Conservation (phyloP, 495 filamentous ascomycete species). For the Lasiosphaeris hirsuta region DNA sequence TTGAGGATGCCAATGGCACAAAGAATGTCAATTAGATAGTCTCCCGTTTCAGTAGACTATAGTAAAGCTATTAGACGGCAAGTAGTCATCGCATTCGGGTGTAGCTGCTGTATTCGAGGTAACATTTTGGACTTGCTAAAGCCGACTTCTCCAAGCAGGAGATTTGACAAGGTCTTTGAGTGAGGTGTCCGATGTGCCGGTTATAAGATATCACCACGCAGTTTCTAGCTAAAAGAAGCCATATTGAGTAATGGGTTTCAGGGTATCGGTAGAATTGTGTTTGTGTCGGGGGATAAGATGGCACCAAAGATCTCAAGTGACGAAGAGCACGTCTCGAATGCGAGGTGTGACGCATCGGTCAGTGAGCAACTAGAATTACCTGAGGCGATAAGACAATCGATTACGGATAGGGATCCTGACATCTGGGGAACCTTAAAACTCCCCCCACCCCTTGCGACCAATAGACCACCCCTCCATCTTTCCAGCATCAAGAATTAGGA, state of each 20-base stretch:
- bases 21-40: not conserved
- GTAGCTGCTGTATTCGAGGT: conserved; percentile 47
- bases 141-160: conserved; percentile 12
- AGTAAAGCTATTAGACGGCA: conserved; percentile 19
- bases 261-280: not conserved
- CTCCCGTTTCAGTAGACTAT: not conserved
- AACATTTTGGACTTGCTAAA: conserved; percentile 54
- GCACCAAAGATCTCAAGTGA: not conserved
- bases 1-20: not conserved
- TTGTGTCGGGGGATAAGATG: not conserved
- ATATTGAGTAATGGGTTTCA: conserved; percentile 9
- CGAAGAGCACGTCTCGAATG: not conserved
- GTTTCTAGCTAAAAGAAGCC: conserved; percentile 12
- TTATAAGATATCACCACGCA: not conserved
- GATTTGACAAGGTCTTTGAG: not conserved
- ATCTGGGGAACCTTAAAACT: not conserved
- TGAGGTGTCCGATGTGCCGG: conserved; percentile 1
- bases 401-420: not conserved
- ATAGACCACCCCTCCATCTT: not conserved
- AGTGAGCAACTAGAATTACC: not conserved
- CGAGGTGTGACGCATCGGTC: conserved; percentile 7
- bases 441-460: not conserved
- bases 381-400: not conserved
- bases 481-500: not conserved
- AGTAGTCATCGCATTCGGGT: conserved; percentile 27